Conservation (phyloP, 2,329 filamentous ascomycete species). For the Alternaria solani region DNA sequence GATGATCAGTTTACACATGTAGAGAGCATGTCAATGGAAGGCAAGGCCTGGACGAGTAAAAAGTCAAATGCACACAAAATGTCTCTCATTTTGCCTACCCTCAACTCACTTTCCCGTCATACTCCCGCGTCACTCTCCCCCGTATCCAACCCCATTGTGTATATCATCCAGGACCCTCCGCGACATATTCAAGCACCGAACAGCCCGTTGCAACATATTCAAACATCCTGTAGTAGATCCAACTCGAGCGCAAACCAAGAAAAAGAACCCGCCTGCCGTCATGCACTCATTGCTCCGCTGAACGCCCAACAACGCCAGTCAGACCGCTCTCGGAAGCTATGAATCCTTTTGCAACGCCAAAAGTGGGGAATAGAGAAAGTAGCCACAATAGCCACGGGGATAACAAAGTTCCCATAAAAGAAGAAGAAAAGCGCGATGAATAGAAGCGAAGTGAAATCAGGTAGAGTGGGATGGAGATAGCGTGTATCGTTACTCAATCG, state of each 20-base stretch:
- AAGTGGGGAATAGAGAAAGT: conserved; percentile 13
- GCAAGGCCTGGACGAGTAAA: background rate
- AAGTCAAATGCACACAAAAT: background rate
- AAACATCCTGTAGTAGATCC: conserved; percentile 1
- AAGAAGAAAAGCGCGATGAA: conserved; percentile 13
- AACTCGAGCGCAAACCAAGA: background rate
- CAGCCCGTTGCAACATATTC: background rate
- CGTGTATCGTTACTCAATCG: background rate
- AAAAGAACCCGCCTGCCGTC: conserved; percentile 3
- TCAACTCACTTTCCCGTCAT: background rate
- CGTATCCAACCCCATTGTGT: background rate
- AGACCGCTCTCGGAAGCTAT: conserved; percentile 14
- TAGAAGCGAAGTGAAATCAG: background rate
- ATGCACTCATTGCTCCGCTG: conserved; percentile 3
- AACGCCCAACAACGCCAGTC: conserved; percentile 8
- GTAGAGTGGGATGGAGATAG: background rate
- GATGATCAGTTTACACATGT: background rate
- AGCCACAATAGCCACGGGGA: conserved; percentile 1
- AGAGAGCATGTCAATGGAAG: background rate
- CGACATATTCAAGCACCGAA: background rate
- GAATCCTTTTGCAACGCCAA: conserved; percentile 24
- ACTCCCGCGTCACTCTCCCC: background rate
- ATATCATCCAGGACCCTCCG: conserved; percentile 1
- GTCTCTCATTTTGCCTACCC: conserved; percentile 3
- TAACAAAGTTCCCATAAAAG: conserved; percentile 4